Evolutionary conservation across 176 grass and related monocot species (phyloP).

Genomic region (Oryza nivara): DNA sequence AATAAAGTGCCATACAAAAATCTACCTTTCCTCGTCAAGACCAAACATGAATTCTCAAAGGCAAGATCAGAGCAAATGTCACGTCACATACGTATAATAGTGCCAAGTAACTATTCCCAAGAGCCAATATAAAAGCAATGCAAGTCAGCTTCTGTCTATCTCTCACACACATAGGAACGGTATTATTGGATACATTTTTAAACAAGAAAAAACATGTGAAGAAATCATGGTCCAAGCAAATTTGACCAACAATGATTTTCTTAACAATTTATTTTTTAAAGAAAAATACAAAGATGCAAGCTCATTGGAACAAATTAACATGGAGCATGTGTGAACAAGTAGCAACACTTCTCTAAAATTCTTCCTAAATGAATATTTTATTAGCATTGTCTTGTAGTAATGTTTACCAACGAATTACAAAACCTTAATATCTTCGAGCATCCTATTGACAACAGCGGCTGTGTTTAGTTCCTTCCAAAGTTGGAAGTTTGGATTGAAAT

Average conservation of each 20-base stretch:
- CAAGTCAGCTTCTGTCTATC: not conserved
- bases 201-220: not conserved
- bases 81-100: not conserved
- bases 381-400: not conserved
- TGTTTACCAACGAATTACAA: not conserved
- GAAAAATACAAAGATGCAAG: too few species aligned
- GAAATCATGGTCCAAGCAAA: not conserved
- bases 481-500: too few species aligned
- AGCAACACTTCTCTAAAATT: not conserved
- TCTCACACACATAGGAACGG: too few species aligned
- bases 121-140: not conserved
- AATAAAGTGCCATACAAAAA: not conserved
- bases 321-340: not conserved
- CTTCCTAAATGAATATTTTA: not conserved
- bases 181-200: not conserved
- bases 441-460: constrained; percentile 19
- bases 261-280: too few species aligned
- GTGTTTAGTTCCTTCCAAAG: too few species aligned
- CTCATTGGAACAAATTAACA: not conserved
- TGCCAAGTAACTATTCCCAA: not conserved
- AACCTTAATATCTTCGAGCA: constrained; percentile 66
- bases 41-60: not conserved
- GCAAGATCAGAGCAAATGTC: not conserved
- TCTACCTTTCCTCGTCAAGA: not conserved
- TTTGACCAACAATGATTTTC: not conserved